Evolutionary conservation across 192 early-diverging fungal genomes (phyloP).

Genomic region (Phlyctochytrium bullatum): DNA sequence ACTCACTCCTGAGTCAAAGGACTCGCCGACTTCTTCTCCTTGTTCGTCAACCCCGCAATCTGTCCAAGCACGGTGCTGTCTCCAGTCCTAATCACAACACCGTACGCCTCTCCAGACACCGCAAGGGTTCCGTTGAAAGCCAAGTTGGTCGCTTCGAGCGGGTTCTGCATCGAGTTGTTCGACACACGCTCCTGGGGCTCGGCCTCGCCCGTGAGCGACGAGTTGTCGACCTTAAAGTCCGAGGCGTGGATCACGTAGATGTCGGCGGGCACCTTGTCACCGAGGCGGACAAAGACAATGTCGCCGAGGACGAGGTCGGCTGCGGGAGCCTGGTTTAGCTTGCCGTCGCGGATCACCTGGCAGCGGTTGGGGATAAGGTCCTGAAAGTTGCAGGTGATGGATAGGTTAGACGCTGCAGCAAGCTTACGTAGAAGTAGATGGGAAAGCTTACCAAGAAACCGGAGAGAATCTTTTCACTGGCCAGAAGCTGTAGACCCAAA

Average conservation of each 20-base stretch:
- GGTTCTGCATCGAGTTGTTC: conserved; percentile 69
- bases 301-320: conserved; percentile 81
- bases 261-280: conserved; percentile 96
- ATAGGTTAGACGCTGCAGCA: too few relatives aligned
- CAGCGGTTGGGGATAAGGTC: conserved; percentile 87
- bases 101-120: conserved; percentile 78
- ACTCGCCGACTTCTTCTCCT: conserved; percentile 20
- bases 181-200: conserved; percentile 83
- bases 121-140: conserved; percentile 87
- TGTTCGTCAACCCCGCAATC: conserved; percentile 61
- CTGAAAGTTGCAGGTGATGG: conserved; percentile 73
- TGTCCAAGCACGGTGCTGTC: conserved; percentile 94
- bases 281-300: conserved; percentile 82
- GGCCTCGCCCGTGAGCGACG: conserved; percentile 91
- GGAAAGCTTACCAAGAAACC: conserved; percentile 20
- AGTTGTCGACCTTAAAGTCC: conserved; percentile 97
- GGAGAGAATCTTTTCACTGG: conserved; percentile 24
- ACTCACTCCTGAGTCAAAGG: conserved; percentile 29
- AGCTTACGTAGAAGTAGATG: too few relatives aligned
- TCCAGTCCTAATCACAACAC: conserved; percentile 89
- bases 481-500: conserved; percentile 18
- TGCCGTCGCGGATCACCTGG: conserved; percentile 75
- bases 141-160: conserved; percentile 90
- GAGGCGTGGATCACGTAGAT: conserved; percentile 71
- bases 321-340: conserved; percentile 65